These are phyloP conservation scores for Scenedesmus sp. DNA, from an alignment of 163 green algal genomes.

Conservation along the genomic window DNA sequence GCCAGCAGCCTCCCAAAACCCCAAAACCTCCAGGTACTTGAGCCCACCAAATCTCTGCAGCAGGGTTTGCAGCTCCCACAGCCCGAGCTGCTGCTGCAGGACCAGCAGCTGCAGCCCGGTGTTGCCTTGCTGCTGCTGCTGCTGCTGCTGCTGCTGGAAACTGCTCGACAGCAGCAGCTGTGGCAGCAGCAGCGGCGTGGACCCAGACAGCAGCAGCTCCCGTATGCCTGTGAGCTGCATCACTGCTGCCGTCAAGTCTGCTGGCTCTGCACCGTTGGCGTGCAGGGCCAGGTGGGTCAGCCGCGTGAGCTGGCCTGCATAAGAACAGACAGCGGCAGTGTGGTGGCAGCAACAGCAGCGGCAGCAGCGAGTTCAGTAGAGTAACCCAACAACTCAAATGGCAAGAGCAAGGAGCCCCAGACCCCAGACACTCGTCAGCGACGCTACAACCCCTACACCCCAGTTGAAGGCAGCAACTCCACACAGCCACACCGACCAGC, in stretches of 20 bases:
- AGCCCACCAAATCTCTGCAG: not conserved
- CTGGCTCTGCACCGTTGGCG: not conserved
- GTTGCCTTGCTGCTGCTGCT: not conserved
- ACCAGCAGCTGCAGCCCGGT: not conserved
- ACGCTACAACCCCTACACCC: no score
- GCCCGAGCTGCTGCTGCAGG: not conserved
- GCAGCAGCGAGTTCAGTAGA: not conserved
- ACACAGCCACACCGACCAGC: no score
- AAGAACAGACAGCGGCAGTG: not conserved
- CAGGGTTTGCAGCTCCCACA: not conserved
- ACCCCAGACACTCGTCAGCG: no score
- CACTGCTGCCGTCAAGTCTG: not conserved
- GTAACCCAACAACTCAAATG: no score
- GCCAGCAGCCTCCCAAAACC: not conserved
- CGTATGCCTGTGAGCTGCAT: not conserved
- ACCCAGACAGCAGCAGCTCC: not conserved
- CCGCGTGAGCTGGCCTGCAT: not conserved
- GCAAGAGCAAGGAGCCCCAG: no score
- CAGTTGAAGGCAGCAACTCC: no score
- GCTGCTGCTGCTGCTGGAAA: not conserved
- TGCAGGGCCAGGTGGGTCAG: not conserved
- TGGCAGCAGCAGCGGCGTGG: not conserved
- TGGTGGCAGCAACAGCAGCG: not conserved
- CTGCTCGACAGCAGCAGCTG: not conserved
- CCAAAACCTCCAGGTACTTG: not conserved